Base-by-base conservation (phyloP, 2,329 filamentous ascomycete species). In the Pseudogymnoascus sp. region DNA sequence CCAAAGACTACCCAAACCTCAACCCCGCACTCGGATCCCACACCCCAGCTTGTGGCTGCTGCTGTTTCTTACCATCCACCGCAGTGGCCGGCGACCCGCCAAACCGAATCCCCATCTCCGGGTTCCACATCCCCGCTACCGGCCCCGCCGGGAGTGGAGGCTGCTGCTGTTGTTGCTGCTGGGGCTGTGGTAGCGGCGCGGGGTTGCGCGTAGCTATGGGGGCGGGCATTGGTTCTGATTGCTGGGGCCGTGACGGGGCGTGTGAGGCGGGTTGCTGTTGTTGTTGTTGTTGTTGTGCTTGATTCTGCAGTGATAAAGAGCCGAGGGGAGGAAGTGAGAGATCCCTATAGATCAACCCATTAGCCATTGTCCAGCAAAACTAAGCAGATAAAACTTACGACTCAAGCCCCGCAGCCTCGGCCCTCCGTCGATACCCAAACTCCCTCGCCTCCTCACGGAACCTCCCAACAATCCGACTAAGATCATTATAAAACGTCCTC, bases 401-500 rank as follows among this genome's bases (percentile, higher is more conserved):
- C 75, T 96, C 92, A 36, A 96, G 75, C 63, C 86, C 85, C 68
- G 87, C 85, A 0, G 92, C 92, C 70, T 98, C 93, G 68, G 89
- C 85, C 61, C 92, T 84, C 62, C 95, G 82, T 72, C 92, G 85
- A 28, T 92, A 88, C 0, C 90, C 89, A 81, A 96, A 98, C 1
- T 83, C 84, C 68, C 85, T 85, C 65, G 87, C 87, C 37, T 90
- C 90, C 69, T 97, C 93, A 16, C 92, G 83, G 74, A 97, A 98
- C 8, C 88, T 82, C 0, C 86, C 88, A 0, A 96, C 90, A 67
- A 98, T 92, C 76, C 89, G 90, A 57, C 90, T 90, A 4, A 99
- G 82, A 72, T 98, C 93, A 70, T 99, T 99, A 79, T 98, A 99
- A 74, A 99, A 99, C 74, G 95, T 97, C 62, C 93, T 83, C 0